phyloP scores from a whole-genome alignment of 2,329 filamentous ascomycete genomes.

The Neodidymelliopsis sp. region DNA sequence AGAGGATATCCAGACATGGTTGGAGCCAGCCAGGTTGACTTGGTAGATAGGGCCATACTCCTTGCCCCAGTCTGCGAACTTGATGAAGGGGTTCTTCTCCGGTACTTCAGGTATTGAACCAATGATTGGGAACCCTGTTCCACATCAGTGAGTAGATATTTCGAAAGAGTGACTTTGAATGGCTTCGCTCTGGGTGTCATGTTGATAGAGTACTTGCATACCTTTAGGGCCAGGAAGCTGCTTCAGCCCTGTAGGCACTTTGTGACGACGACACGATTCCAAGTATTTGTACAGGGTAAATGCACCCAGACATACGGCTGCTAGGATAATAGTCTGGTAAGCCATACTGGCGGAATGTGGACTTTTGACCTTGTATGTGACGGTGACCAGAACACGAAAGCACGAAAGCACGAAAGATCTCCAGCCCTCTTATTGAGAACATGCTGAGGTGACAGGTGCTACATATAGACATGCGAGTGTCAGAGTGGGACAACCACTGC shows the following conservation, averaged over 20 bases:
- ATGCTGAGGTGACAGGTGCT: constrained; percentile 24
- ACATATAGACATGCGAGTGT: constrained; percentile 38
- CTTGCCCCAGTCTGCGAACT: constrained; percentile 56
- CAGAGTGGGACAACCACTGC: constrained; percentile 28
- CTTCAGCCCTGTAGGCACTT: constrained; percentile 46
- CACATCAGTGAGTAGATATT: constrained; percentile 18
- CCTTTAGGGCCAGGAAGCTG: constrained; percentile 52
- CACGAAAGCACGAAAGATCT: constrained; percentile 13
- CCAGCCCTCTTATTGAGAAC: constrained; percentile 17
- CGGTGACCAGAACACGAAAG: constrained; percentile 11
- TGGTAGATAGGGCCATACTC: constrained; percentile 57
- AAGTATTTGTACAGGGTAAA: constrained; percentile 43
- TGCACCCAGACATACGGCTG: constrained; percentile 30
- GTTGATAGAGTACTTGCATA: constrained; percentile 25
- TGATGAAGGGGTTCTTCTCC: constrained; percentile 54
- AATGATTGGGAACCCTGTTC: constrained; percentile 52
- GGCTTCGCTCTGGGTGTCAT: background rate
- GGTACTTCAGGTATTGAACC: constrained; percentile 54
- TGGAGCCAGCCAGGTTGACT: constrained; percentile 53
- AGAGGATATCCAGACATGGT: constrained; percentile 56
- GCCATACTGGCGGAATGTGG: constrained; percentile 38
- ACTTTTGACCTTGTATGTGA: constrained; percentile 11
- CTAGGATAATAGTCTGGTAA: constrained; percentile 36
- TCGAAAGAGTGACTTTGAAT: background rate
- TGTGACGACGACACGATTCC: constrained; percentile 34